These are phyloP conservation scores for Chrysosporium queenslandicum DNA, from an alignment of 2,329 filamentous ascomycete genomes.

Conservation along the genomic window DNA sequence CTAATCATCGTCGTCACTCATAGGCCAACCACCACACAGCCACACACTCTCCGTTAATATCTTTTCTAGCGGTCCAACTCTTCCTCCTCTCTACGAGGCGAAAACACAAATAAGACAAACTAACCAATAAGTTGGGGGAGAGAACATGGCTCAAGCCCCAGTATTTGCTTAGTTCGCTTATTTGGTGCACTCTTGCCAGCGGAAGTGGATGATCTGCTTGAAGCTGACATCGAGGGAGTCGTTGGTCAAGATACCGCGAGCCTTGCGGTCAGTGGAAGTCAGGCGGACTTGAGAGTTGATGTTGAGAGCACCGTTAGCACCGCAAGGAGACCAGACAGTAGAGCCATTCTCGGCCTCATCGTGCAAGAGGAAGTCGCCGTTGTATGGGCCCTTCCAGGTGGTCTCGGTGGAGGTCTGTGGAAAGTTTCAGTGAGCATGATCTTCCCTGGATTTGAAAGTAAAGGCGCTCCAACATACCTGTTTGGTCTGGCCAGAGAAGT, in stretches of 20 bases:
- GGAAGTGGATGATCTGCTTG: slow-evolving; percentile 34
- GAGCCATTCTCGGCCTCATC: slow-evolving; percentile 40
- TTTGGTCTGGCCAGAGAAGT: slow-evolving; percentile 41
- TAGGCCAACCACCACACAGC: background rate
- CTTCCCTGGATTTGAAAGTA: background rate
- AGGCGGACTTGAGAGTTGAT: slow-evolving; percentile 46
- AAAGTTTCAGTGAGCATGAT: slow-evolving; percentile 17
- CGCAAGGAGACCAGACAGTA: slow-evolving; percentile 46
- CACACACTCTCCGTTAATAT: background rate
- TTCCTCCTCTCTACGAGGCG: background rate
- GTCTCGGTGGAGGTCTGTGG: slow-evolving; percentile 30
- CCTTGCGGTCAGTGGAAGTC: slow-evolving; percentile 24
- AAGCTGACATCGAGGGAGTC: slow-evolving; percentile 44
- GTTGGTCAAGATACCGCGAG: slow-evolving; percentile 37
- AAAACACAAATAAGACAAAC: background rate
- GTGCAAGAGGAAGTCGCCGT: slow-evolving; percentile 38
- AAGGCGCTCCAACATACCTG: slow-evolving; percentile 27
- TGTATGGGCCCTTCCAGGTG: slow-evolving; percentile 37
- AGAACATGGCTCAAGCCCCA: background rate
- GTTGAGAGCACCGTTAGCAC: slow-evolving; percentile 42
- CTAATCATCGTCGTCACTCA: slow-evolving; percentile 6
- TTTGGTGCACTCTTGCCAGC: slow-evolving; percentile 35
- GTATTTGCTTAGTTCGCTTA: background rate
- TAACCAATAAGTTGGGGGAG: background rate
- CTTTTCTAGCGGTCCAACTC: background rate